Evolutionary conservation across 225 moss, liverwort and hornwort genomes (phyloP), one percentile per base, ranked within the genome.

Genomic region (Anthoceros angustus): DNA sequence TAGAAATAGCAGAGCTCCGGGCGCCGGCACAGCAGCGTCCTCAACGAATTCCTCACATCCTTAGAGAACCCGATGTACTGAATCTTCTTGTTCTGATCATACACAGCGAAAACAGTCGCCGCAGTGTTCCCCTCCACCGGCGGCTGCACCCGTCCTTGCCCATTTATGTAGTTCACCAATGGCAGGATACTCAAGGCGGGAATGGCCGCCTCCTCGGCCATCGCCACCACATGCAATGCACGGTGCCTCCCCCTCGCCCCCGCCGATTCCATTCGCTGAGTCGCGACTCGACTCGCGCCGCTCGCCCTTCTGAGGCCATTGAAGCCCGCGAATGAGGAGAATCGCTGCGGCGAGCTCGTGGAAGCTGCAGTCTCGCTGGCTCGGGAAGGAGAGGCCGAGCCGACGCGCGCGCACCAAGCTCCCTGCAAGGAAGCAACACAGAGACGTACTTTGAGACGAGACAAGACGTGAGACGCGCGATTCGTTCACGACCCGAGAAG

Each of bases 41-140:
- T 84, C 65, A 95, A 50, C 18, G 95, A 91, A 69, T 95, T 95
- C 24, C 95, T 84, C 41, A 88, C 86, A 23, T 95, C 95, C 74
- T 85, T 95, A 4, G 95, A 95, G 60, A 95, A 95, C n/a, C 95
- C 95, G 72, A 95, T 66, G 64, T 91, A 95, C 77, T 85, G 81
- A 67, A 77, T 64, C 63, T 80, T 84, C 67, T 84, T 84, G 43
- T 78, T 75, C 64, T 79, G 20, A 71, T 94, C 90, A 46, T 81
- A 89, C 42, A 94, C 82, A 12, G 83, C 90, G 45, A 94, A 94
- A 40, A 94, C 87, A 40, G 79, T 80, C 10, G 94, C 94, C 64
- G 84, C 80, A 2, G 87, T 90, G 43, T 25, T 69, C 0, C 20
- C 2, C 16, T 83, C 87, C 0, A 94, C 82, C 11, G 86, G 84